Percentiles rank a stretch among this genome's conserved stretches.
phyloP scores from a whole-genome alignment of 2,329 filamentous ascomycete genomes.

The Metarhizium rileyi region DNA sequence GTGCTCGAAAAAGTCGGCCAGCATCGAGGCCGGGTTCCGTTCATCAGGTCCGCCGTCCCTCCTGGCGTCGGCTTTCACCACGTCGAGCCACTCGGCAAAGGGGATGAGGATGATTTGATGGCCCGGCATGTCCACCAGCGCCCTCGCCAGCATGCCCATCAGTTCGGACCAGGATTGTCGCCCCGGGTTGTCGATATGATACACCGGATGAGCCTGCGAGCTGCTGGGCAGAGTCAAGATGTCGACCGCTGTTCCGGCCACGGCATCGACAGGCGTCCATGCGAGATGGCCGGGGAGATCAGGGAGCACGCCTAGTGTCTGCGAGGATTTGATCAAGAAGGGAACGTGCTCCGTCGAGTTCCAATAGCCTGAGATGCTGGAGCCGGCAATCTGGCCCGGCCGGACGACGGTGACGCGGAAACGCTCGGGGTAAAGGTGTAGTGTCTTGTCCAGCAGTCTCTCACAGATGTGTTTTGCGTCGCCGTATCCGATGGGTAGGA shows the following conservation, averaged over 20 bases:
- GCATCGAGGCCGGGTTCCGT: slow-evolving; percentile 5
- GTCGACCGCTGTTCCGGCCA: slow-evolving; percentile 9
- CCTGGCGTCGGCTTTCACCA: not conserved
- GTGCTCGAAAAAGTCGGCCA: slow-evolving; percentile 9
- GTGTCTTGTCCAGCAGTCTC: slow-evolving; percentile 36
- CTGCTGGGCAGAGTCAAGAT: slow-evolving; percentile 1
- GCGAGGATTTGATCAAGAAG: slow-evolving; percentile 39
- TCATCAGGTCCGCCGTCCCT: not conserved
- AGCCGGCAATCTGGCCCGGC: slow-evolving; percentile 44
- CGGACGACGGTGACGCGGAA: slow-evolving; percentile 37
- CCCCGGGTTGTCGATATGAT: slow-evolving; percentile 16
- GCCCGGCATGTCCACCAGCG: slow-evolving; percentile 4
- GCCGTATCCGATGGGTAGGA: slow-evolving; percentile 37
- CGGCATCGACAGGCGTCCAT: slow-evolving; percentile 36
- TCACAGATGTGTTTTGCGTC: slow-evolving; percentile 44
- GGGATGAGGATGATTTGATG: slow-evolving; percentile 6
- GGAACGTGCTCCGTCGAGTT: slow-evolving; percentile 41
- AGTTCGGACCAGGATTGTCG: slow-evolving; percentile 12
- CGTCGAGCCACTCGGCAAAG: slow-evolving; percentile 7
- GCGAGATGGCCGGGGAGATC: slow-evolving; percentile 28
- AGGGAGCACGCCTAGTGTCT: slow-evolving; percentile 33
- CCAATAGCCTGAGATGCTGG: slow-evolving; percentile 40
- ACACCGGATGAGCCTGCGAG: slow-evolving; percentile 8
- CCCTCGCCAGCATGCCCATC: slow-evolving; percentile 6
- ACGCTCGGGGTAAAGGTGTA: slow-evolving; percentile 28